Conservation (phyloP, 2,329 filamentous ascomycete genomes). For the Xylaria sp. region DNA sequence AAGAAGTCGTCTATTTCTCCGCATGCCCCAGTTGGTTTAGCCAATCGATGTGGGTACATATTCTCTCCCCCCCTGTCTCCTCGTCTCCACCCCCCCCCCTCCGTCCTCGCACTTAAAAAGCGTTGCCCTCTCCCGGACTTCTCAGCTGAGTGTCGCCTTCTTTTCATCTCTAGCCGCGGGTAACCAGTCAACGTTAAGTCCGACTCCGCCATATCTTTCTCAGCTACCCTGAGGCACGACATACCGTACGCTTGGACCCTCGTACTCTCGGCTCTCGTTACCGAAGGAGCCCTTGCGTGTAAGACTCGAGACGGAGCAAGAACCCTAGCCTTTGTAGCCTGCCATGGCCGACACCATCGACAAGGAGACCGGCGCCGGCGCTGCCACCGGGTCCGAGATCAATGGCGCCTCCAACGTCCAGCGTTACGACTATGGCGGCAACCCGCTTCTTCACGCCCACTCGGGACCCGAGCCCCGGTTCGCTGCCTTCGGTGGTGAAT, state of each 20-base stretch:
- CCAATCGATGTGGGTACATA: too few relatives aligned
- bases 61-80: too few relatives aligned
- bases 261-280: background rate
- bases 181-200: background rate
- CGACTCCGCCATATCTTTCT: background rate
- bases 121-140: background rate
- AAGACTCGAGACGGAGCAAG: conserved; percentile 2
- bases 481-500: conserved; percentile 70
- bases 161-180: background rate
- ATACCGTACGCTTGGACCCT: background rate
- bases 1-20: background rate
- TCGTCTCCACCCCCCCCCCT: background rate
- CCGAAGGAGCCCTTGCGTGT: background rate
- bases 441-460: conserved; percentile 45
- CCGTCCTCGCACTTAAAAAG: background rate
- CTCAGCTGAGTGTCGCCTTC: background rate
- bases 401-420: conserved; percentile 28
- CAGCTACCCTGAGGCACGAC: background rate
- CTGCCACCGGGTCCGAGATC: conserved; percentile 20
- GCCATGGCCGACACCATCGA: conserved; percentile 29
- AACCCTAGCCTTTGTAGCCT: background rate
- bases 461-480: conserved; percentile 43
- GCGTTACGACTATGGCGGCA: conserved; percentile 42
- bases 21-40: background rate
- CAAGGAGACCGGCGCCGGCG: conserved; percentile 24